These are phyloP conservation scores for Jamesozyma jinghongensis DNA, from an alignment of 805 yeast genomes.

Conservation along the genomic window DNA sequence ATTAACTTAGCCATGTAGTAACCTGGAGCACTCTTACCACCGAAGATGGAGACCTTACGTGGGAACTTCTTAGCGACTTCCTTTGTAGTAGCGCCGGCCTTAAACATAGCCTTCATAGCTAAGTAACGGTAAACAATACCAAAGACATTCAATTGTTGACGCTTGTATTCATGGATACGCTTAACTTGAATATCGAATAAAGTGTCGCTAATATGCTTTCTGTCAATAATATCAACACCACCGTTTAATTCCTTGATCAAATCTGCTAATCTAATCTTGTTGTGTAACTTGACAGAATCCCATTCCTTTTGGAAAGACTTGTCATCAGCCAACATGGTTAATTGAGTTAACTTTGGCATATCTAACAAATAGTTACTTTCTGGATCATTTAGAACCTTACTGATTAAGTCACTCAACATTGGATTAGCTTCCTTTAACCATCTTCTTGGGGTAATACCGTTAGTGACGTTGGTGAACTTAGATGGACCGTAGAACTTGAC, in stretches of 20 bases:
- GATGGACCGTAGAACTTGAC: constrained; percentile 73
- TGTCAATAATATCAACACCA: constrained; percentile 47
- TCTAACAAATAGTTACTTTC: constrained; percentile 62
- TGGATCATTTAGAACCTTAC: constrained; percentile 49
- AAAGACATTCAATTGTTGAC: constrained; percentile 88
- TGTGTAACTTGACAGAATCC: constrained; percentile 60
- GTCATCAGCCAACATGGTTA: constrained; percentile 63
- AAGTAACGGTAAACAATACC: constrained; percentile 82
- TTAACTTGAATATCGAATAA: constrained; percentile 88
- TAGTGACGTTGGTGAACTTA: constrained; percentile 84
- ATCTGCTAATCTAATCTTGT: constrained; percentile 58
- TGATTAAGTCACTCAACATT: constrained; percentile 59
- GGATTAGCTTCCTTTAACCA: constrained; percentile 96
- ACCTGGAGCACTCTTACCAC: constrained; percentile 98
- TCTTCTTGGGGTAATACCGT: constrained; percentile 93
- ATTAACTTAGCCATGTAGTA: constrained; percentile 90
- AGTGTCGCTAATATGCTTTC: constrained; percentile 45
- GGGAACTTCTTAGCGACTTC: constrained; percentile 52
- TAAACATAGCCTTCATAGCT: constrained; percentile 46
- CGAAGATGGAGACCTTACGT: constrained; percentile 75
- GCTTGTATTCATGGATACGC: constrained; percentile 91
- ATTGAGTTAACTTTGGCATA: constrained; percentile 54
- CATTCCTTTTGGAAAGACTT: constrained; percentile 57
- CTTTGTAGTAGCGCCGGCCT: constrained; percentile 40
- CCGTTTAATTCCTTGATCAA: constrained; percentile 58